phyloP scores from a whole-genome alignment of 371 early-diverging fungal genomes.

The Mucor circinelloides region DNA sequence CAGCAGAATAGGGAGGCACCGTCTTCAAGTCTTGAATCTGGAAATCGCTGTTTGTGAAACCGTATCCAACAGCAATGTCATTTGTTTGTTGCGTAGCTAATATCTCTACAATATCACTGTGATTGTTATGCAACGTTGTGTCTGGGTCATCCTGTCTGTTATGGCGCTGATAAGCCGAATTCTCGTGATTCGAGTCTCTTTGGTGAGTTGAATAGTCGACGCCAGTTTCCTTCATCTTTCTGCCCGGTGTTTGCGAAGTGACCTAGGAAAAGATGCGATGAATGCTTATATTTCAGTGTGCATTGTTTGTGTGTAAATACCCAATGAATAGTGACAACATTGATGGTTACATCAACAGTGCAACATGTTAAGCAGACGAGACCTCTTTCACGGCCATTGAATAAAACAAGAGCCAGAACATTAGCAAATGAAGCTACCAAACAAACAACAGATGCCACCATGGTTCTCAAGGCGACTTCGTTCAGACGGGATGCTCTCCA shows the following conservation, averaged over 20 bases:
- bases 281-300: background rate
- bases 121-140: background rate
- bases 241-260: constrained; percentile 22
- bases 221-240: constrained; percentile 16
- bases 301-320: constrained; percentile 18
- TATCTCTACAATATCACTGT: background rate
- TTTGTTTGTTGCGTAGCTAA: background rate
- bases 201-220: constrained; percentile 6
- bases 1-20: constrained; percentile 5
- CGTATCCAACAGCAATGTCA: background rate
- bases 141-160: background rate
- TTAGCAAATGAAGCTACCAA: constrained; percentile 55
- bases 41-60: constrained; percentile 2
- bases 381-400: constrained; percentile 52
- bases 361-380: constrained; percentile 57
- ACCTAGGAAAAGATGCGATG: constrained; percentile 3
- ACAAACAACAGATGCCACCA: constrained; percentile 53
- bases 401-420: constrained; percentile 41
- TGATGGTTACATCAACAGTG: constrained; percentile 60
- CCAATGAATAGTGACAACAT: constrained; percentile 61
- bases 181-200: constrained; percentile 2
- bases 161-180: background rate
- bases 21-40: background rate
- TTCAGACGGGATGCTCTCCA: constrained; percentile 47
- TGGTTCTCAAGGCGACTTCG: constrained; percentile 49